Conservation (phyloP, 2,329 filamentous ascomycete species). For the Claviceps africana region DNA sequence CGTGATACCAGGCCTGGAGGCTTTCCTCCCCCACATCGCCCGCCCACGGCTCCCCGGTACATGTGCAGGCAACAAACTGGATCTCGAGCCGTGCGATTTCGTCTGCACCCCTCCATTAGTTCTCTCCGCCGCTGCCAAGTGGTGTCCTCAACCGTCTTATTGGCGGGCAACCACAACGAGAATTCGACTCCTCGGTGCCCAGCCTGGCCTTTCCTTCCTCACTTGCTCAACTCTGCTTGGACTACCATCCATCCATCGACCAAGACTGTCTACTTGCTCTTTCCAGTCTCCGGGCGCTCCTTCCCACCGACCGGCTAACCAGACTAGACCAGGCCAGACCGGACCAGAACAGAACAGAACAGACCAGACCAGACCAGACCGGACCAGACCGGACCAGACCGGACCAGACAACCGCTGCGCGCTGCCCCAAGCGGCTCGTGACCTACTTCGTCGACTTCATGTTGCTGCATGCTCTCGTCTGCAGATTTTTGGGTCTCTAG, state of each 20-base stretch:
- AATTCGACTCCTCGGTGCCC: background rate
- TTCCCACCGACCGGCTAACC: background rate
- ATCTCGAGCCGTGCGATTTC: background rate
- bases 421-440: background rate
- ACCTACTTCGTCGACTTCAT: constrained; percentile 13
- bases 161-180: background rate
- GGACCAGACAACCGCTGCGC: background rate
- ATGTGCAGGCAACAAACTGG: background rate
- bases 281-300: background rate
- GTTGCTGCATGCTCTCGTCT: constrained; percentile 9
- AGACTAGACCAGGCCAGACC: background rate
- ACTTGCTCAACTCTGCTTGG: background rate
- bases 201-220: background rate
- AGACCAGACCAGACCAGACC: no score
- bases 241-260: no score
- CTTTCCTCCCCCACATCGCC: constrained; percentile 1
- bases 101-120: background rate
- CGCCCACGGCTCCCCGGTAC: background rate
- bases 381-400: no score
- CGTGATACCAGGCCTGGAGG: background rate
- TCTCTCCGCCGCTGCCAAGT: background rate
- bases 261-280: no score
- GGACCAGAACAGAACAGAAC: no score
- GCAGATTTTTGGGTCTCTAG: background rate
- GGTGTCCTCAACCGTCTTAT: background rate